A percentile compares a stretch with the other conserved stretches of the same genome.
phyloP scores from a whole-genome alignment of 345 rosid species.

The Kernera saxatilis region DNA sequence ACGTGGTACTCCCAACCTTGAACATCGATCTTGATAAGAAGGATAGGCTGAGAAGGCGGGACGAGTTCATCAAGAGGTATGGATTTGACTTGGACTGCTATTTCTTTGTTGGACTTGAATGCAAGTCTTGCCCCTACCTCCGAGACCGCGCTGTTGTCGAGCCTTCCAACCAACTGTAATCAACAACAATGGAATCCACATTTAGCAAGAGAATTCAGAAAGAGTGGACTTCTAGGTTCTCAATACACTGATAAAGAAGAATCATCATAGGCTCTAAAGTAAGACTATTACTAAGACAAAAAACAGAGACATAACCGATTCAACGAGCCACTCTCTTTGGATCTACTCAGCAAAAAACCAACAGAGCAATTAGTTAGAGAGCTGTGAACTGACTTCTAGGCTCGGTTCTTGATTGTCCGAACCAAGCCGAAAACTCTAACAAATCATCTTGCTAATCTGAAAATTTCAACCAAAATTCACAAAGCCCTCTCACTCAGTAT shows the following conservation, averaged over 20 bases:
- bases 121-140: conserved; percentile 85
- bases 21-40: conserved; percentile 82
- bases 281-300: background rate
- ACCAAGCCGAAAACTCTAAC: background rate
- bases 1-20: conserved; percentile 99
- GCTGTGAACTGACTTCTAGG: background rate
- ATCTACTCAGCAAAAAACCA: background rate
- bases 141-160: conserved; percentile 92
- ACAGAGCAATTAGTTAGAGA: background rate
- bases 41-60: conserved; percentile 50
- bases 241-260: background rate
- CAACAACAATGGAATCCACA: background rate
- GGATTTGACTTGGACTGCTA: conserved; percentile 79
- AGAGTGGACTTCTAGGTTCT: background rate
- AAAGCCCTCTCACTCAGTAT: too few species aligned
- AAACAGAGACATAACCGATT: background rate
- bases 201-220: background rate
- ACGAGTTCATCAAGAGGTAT: conserved; percentile 78
- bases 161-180: conserved; percentile 88
- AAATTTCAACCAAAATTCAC: too few species aligned
- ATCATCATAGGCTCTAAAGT: too few species aligned
- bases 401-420: background rate
- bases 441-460: background rate
- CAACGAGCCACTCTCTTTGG: background rate
- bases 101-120: conserved; percentile 90